Base-by-base conservation (phyloP, 768 basidiomycete species). In the Naganishia randhawae region DNA sequence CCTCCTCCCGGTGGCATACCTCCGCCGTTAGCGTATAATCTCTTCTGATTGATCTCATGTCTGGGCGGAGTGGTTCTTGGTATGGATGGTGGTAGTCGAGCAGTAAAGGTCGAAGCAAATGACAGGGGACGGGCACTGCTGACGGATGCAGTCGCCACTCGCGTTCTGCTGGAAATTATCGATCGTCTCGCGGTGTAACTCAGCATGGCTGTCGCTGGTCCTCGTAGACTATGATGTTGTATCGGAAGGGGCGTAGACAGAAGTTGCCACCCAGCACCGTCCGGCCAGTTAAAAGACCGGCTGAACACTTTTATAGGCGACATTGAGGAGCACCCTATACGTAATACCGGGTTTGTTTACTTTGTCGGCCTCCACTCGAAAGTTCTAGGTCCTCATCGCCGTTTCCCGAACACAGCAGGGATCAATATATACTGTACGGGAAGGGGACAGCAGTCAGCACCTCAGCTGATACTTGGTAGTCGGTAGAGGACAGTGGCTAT, bases 1-100 rank as follows among this genome's bases (percentile, higher is more conserved):
- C 41, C 41, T 13, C 67, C 67, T 7, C 67, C 67, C 14, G 62
- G 62, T 5, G 68, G 68, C 62, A 29, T 53, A 31, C 67, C 68
- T 45, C 65, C 37, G 3, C 66, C 53, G 29, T 50, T 50, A 13
- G 63, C 63, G 33, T 64, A 64, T 31, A 42, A 42, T 45, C 63
- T 48, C 13, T 25, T 10, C 32, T 52, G 51, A 33, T 29, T 31
- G 51, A 19, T 16, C 8, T 16, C 51, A 52, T 32, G 7, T 14
- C 16, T 29, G 9, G 27, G 17, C 19, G 16, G 11, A 5, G 29
- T 4, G n/a, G 16, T n/a, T 14, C 29, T 9, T 27, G 33, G 31
- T 22, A 33, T 14, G 19, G 33, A 35, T 17, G 33, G 22, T 2
- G 16, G 31, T n/a, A 22, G 33, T 3, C 13, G 33, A 10, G 35